Evolutionary conservation across 768 basidiomycete genomes (phyloP), one percentile per base, ranked within the genome.

Genomic region (Austroboletus eburneus): DNA sequence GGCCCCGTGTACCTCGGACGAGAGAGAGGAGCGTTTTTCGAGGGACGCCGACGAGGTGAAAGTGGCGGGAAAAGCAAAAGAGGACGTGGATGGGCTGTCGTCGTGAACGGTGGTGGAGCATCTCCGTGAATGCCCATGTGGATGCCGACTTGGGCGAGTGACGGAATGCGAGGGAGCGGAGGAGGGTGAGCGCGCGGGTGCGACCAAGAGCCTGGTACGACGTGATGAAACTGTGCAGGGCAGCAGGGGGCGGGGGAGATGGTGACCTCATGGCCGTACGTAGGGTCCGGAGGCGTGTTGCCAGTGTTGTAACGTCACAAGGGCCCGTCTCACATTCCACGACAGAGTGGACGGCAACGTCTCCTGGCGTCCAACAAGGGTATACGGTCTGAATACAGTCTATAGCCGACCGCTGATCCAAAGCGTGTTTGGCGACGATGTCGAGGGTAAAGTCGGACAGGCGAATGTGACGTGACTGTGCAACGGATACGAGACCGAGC

Each of bases 21-120:
- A 53, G 22, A 7, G 47, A 52, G 1, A 54, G 17, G 4, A 63
- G 24, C 0, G 56, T 67, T 59, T 29, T 67, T 43, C 24, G 50
- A 1, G 84, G 81, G n/a, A 87, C 66, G 13, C 79, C 82, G 30
- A 71, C 62, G 7, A 71, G 50, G 45, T 72, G 72, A 54, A 83
- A 85, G 43, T 78, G 71, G 6, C 73, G 68, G 12, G 64, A 60
- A 56, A 79, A 87, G 0, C 74, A 65, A 39, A 65, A 48, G 40
- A 81, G 57, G 27, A 56, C 42, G n/a, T 47, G 52, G 20, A 55
- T 17, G 30, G 17, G 42, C 32, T 59, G 51, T 10, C 25, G 52
- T 13, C 53, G 52, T 3, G 51, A 39, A 22, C 59, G 63, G 43
- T 61, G 56, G 33, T 59, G 46, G 5, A 65, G 59, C 64, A 66